Evolutionary conservation across 78 protist species (phyloP).

Genomic region (Dictyostelium firmibasis): DNA sequence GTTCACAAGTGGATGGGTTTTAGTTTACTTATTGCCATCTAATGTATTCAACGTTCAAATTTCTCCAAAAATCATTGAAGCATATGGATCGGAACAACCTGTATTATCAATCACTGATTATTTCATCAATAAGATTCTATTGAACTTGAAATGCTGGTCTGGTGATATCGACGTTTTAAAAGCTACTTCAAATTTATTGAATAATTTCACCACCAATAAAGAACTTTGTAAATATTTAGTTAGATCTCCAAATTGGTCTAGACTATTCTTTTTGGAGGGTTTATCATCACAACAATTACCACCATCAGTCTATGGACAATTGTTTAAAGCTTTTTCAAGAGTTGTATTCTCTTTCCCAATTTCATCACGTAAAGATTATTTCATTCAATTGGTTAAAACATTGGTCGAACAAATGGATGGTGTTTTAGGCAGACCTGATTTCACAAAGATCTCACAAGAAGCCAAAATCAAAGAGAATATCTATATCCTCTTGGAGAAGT

Average conservation of each 20-base stretch:
- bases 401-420: conserved; percentile 9
- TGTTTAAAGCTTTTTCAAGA: conserved; percentile 8
- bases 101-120: background rate
- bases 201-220: background rate
- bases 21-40: conserved; percentile 49
- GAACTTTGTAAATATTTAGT: background rate
- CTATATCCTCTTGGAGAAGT: conserved; percentile 7
- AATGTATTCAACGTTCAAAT: background rate
- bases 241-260: background rate
- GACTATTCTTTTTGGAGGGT: background rate
- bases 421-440: conserved; percentile 1
- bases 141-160: conserved; percentile 32
- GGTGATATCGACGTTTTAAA: conserved; percentile 15
- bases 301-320: conserved; percentile 15
- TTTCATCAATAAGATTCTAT: background rate
- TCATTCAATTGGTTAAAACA: background rate
- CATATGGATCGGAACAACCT: background rate
- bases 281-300: background rate
- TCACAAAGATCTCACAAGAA: conserved; percentile 3
- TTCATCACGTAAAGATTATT: background rate
- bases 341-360: background rate
- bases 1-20: conserved; percentile 48
- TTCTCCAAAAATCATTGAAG: background rate
- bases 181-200: background rate
- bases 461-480: conserved; percentile 34